Evolutionary conservation across 208 protist species (phyloP).

Genomic region (Acanthamoeba healyi): DNA sequence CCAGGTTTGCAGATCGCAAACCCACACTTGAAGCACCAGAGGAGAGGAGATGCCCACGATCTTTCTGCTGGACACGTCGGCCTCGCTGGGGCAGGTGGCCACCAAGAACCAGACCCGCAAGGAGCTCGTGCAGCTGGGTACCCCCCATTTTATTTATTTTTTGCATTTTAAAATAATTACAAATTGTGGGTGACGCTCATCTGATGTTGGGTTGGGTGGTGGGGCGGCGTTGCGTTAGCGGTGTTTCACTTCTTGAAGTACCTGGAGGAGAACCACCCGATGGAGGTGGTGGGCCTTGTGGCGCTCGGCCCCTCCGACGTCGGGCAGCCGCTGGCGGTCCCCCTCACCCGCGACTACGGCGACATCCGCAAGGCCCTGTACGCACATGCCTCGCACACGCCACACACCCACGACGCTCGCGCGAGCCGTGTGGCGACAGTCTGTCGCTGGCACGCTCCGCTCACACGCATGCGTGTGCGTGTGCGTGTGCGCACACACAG

Average conservation of each 20-base stretch:
- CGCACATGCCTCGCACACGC: not conserved
- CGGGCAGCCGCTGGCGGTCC: not conserved
- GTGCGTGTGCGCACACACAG: not conserved
- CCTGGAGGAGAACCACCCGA: conserved; percentile 7
- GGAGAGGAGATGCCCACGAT: conserved; percentile 46
- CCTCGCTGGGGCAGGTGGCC: conserved; percentile 5
- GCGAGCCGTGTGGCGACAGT: too few relatives aligned
- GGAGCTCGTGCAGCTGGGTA: conserved; percentile 22
- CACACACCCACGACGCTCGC: too few relatives aligned
- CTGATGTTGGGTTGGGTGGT: too few relatives aligned
- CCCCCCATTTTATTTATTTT: too few relatives aligned
- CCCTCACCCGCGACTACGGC: conserved; percentile 3
- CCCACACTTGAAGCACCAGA: too few relatives aligned
- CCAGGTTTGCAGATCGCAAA: too few relatives aligned
- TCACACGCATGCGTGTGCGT: not conserved
- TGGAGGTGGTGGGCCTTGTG: conserved; percentile 28
- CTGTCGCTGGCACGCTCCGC: too few relatives aligned
- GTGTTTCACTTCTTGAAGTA: not conserved
- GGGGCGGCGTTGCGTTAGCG: too few relatives aligned
- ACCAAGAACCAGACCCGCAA: not conserved
- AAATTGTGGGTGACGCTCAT: not conserved
- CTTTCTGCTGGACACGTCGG: conserved; percentile 15
- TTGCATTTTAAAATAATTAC: not conserved
- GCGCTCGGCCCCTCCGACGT: not conserved
- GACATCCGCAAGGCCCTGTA: conserved; percentile 18